These are phyloP conservation scores for Lolium multiflorum DNA, from an alignment of 176 grass and related monocot species.

Conservation along the genomic window DNA sequence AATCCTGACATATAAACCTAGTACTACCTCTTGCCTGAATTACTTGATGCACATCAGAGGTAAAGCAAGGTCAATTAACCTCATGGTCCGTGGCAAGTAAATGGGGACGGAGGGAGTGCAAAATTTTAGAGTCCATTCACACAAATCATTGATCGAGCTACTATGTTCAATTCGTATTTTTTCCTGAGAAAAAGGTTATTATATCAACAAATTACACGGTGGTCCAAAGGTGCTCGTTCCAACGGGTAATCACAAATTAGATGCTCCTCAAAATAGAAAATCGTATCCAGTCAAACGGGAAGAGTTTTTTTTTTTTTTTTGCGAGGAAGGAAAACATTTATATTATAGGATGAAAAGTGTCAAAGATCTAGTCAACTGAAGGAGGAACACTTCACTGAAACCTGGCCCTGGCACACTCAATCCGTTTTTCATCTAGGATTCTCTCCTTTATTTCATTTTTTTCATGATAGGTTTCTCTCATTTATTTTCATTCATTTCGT, in stretches of 20 bases:
- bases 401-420: background rate
- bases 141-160: background rate
- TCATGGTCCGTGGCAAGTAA: too few relatives aligned
- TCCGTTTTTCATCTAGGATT: conserved; percentile 1
- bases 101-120: too few relatives aligned
- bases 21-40: too few relatives aligned
- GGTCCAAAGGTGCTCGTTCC: too few relatives aligned
- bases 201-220: background rate
- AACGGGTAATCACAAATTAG: background rate
- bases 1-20: background rate
- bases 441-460: background rate
- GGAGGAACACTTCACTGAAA: background rate
- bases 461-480: conserved; percentile 13
- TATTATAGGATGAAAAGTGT: background rate
- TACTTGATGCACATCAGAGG: too few relatives aligned
- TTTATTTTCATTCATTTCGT: conserved; percentile 42
- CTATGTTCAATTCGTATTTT: too few relatives aligned
- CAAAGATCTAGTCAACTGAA: background rate
- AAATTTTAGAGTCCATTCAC: too few relatives aligned
- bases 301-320: background rate
- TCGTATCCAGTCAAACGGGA: background rate
- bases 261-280: background rate
- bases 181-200: too few relatives aligned
- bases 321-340: background rate
- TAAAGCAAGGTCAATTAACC: too few relatives aligned